Base-by-base conservation (phyloP, 2,329 filamentous ascomycete species). In the Geosmithia morbida region DNA sequence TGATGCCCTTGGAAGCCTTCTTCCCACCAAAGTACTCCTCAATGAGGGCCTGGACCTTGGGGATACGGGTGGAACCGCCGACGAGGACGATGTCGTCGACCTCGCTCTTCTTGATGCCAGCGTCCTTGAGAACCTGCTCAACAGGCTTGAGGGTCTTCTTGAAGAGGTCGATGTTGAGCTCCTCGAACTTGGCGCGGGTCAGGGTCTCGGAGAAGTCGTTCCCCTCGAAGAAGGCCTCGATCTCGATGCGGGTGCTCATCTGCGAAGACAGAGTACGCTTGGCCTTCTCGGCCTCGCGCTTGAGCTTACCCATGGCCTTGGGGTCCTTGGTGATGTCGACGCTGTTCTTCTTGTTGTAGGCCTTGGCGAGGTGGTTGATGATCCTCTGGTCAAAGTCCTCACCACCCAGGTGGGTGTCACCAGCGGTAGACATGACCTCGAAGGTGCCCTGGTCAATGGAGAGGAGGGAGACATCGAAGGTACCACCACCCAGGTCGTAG, bases 71-170 rank as follows among this genome's bases (percentile, higher is more conserved):
- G 51, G 92, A 97, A 69, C 92, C 92, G 81, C 92, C 92, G 53
- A 97, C 90, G 46, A 97, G 81, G 55, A 98, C 92, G 57, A 98
- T 96, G 66, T 97, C 92, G 61, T 96, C 82, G 58, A 98, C 79
- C 59, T 97, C 89, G 52, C 70, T 72, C 84, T 96, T 97, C 82
- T 90, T 90, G 60, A 96, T 77, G 77, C 96, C 95, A 66, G 89
- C 88, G 59, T 97, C 92, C 77, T 95, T 94, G 64, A 98, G 79
- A 56, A 97, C 92, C 78, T 96, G 89, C 75, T 97, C 88, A 56
- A 97, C 92, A 49, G 92, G 90, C 81, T 96, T 95, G 56, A 97
- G 80, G 50, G 92, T 97, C 80, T 92, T 94, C 83, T 95, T 95
- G 84, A 97, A 97, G 52, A 97, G 83, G 61, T 97, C 90, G 59